phyloP scores from a whole-genome alignment of 1,284 basidiomycete genomes.

The Cutaneotrichosporon sp. region DNA sequence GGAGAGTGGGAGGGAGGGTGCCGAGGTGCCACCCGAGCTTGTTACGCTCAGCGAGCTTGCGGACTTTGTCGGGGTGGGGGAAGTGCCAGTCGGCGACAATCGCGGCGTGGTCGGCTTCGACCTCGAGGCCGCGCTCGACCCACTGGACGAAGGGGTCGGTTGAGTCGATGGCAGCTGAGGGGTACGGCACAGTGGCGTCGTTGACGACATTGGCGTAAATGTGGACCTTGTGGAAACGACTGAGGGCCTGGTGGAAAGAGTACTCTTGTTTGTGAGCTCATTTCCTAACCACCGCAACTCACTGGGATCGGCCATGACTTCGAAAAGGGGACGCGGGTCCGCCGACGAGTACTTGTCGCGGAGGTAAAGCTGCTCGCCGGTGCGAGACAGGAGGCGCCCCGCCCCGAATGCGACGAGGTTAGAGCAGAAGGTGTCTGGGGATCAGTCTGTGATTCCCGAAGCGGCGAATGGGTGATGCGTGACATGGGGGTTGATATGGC shows the following conservation, averaged over 20 bases:
- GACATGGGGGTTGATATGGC: neutral
- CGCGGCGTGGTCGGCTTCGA: constrained; percentile 53
- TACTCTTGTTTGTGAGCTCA: constrained; percentile 53
- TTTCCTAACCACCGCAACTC: constrained; percentile 26
- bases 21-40: constrained; percentile 32
- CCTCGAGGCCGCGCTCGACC: constrained; percentile 57
- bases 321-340: constrained; percentile 63
- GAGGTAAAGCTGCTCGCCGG: constrained; percentile 74
- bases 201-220: constrained; percentile 82
- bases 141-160: constrained; percentile 64
- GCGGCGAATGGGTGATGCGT: too few relatives aligned
- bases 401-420: constrained; percentile 59
- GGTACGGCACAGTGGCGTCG: constrained; percentile 75
- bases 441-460: too few relatives aligned
- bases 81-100: constrained; percentile 19
- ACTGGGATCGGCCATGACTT: constrained; percentile 83
- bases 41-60: constrained; percentile 9
- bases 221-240: constrained; percentile 62
- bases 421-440: constrained; percentile 56
- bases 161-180: constrained; percentile 67
- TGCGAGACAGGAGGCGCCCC: constrained; percentile 69
- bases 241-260: constrained; percentile 71
- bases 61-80: constrained; percentile 5
- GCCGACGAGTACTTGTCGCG: constrained; percentile 66
- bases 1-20: constrained; percentile 60